A percentile compares a stretch with the other conserved stretches of the same genome.
Evolutionary conservation across 2,329 filamentous ascomycete species (phyloP).

Genomic region (Hypoxylon sp.): DNA sequence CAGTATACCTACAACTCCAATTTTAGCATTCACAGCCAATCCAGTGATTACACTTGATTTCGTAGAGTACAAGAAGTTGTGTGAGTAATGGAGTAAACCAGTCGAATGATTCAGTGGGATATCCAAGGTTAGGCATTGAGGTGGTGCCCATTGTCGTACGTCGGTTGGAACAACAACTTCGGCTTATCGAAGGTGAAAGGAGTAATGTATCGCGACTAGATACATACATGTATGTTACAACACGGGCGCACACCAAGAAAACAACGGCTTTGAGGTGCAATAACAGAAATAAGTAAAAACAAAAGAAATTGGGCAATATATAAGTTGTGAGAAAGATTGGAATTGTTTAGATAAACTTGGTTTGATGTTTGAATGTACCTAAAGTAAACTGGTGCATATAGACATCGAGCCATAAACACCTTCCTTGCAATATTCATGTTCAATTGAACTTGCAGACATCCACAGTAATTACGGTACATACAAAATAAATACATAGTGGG

Average conservation of each 20-base stretch:
- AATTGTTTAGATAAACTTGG: constrained; percentile 30
- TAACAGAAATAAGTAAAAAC: constrained; percentile 11
- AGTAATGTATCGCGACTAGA: constrained; percentile 16
- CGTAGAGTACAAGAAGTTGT: constrained; percentile 20
- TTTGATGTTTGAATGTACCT: constrained; percentile 27
- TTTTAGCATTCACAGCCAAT: constrained; percentile 22
- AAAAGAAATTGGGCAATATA: constrained; percentile 28
- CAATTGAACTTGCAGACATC: not conserved
- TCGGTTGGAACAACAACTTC: constrained; percentile 27
- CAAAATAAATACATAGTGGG: too few species aligned
- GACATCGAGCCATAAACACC: not conserved
- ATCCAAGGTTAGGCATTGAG: constrained; percentile 25
- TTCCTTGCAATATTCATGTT: not conserved
- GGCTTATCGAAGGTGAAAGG: constrained; percentile 16
- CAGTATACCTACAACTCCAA: constrained; percentile 20
- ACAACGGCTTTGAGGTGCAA: constrained; percentile 27
- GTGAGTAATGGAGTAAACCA: constrained; percentile 24
- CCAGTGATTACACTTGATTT: constrained; percentile 1
- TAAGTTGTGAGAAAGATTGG: constrained; percentile 27
- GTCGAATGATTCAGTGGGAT: constrained; percentile 26
- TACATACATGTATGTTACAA: constrained; percentile 5
- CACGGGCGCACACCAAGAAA: constrained; percentile 10
- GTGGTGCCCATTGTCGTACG: constrained; percentile 26
- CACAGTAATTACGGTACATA: not conserved
- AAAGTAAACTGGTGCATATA: not conserved